phyloP scores from a whole-genome alignment of 352 stramenopile species.

The Pythium myriotylum region DNA sequence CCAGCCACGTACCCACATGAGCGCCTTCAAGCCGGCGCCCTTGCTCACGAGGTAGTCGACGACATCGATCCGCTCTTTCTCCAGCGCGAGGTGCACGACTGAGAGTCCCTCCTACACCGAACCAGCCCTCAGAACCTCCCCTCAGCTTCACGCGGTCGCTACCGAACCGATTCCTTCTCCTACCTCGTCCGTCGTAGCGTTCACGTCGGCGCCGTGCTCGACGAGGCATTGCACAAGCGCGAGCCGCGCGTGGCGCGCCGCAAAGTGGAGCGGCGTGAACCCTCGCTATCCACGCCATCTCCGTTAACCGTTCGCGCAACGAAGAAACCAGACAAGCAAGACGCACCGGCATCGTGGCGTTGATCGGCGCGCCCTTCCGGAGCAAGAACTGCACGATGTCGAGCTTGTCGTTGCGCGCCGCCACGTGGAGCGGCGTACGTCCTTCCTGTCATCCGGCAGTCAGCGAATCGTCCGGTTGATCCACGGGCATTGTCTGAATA shows the following conservation, averaged over 20 bases:
- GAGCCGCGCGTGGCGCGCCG: slow-evolving; percentile 19
- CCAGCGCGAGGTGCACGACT: slow-evolving; percentile 17
- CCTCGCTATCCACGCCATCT: slow-evolving; percentile 12
- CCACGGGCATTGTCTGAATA: neutral
- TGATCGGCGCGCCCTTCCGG: slow-evolving; percentile 18
- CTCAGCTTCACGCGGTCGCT: no score
- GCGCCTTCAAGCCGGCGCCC: slow-evolving; percentile 11
- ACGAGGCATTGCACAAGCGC: slow-evolving; percentile 19
- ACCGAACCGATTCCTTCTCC: no score
- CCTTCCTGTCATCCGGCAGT: neutral
- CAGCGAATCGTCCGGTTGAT: neutral
- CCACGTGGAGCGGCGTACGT: slow-evolving; percentile 18
- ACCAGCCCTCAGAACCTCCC: no score
- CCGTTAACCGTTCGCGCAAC: no score
- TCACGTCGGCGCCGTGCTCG: slow-evolving; percentile 20
- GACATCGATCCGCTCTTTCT: slow-evolving; percentile 18
- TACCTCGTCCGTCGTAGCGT: slow-evolving; percentile 16
- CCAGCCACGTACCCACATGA: slow-evolving; percentile 15
- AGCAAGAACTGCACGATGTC: slow-evolving; percentile 17
- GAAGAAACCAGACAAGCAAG: no score
- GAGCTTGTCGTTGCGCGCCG: slow-evolving; percentile 18
- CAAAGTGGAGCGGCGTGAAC: slow-evolving; percentile 25
- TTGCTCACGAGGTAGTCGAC: slow-evolving; percentile 7
- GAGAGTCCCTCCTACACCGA: slow-evolving; percentile 15
- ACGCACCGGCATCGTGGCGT: slow-evolving; percentile 24